These are phyloP conservation scores for Astrocystis sublimbata DNA, from an alignment of 495 filamentous ascomycete genomes.

Conservation along the genomic window DNA sequence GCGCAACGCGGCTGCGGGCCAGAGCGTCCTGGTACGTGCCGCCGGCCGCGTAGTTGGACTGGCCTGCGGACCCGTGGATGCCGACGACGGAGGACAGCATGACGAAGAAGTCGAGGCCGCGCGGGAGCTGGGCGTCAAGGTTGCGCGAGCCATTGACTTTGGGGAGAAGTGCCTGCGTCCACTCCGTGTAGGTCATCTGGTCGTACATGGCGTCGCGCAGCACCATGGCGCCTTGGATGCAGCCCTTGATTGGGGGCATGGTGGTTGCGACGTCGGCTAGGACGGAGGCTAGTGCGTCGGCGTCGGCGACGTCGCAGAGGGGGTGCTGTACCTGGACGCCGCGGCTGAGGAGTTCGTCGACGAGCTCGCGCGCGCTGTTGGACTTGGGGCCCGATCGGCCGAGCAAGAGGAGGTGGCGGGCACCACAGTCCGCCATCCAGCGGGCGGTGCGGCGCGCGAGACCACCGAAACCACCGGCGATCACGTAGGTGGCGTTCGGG, in stretches of 20 bases:
- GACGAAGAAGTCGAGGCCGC: not conserved
- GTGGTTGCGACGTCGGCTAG: not conserved
- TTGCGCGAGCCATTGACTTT: not conserved
- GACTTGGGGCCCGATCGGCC: slow-evolving; percentile 48
- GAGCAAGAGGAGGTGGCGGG: slow-evolving; percentile 54
- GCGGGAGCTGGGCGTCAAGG: not conserved
- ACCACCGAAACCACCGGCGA: slow-evolving; percentile 61
- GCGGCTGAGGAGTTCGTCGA: slow-evolving; percentile 34
- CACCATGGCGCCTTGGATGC: not conserved
- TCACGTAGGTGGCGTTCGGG: slow-evolving; percentile 51
- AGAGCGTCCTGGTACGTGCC: not conserved
- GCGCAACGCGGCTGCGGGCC: not conserved
- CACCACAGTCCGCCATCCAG: slow-evolving; percentile 59
- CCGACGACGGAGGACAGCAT: not conserved
- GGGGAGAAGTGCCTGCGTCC: not conserved
- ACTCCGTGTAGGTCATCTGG: not conserved
- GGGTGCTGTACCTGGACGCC: not conserved
- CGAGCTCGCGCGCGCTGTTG: slow-evolving; percentile 30
- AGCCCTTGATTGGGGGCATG: not conserved
- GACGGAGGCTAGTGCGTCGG: not conserved
- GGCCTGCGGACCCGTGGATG: not conserved
- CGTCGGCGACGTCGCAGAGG: not conserved
- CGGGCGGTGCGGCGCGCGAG: slow-evolving; percentile 54
- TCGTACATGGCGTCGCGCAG: not conserved
- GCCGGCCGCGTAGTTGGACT: not conserved